phyloP scores from a whole-genome alignment of 768 basidiomycete genomes.

The Phlegmacium glaucopus region DNA sequence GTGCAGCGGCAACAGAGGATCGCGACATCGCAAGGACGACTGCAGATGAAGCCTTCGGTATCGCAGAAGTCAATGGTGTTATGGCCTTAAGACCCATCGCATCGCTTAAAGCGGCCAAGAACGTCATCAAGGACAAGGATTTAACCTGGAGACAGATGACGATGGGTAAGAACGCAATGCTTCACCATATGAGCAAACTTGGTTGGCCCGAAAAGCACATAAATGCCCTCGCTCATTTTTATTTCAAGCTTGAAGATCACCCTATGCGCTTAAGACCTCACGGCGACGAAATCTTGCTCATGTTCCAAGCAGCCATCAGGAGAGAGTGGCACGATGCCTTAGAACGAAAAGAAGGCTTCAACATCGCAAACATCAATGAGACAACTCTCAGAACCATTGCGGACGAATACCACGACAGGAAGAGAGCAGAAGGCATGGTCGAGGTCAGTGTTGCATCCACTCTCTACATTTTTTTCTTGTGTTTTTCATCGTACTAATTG shows the following conservation, averaged over 20 bases:
- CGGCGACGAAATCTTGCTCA: background rate
- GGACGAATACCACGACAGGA: background rate
- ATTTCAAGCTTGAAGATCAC: constrained; percentile 4
- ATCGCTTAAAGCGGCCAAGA: no score
- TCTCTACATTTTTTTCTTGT: background rate
- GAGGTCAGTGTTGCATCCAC: no score
- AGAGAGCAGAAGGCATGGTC: background rate
- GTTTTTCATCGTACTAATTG: background rate
- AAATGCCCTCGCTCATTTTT: background rate
- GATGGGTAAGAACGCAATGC: background rate
- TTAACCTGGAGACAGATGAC: background rate
- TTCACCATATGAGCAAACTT: background rate
- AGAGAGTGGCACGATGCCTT: background rate
- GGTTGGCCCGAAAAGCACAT: background rate
- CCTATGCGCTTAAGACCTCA: constrained; percentile 1
- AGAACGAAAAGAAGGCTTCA: no score
- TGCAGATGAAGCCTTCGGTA: no score
- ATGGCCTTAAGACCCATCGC: no score
- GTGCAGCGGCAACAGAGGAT: no score
- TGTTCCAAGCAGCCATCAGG: background rate
- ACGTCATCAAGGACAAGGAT: no score
- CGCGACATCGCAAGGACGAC: no score
- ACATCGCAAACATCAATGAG: background rate
- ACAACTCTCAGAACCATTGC: background rate
- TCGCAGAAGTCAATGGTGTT: no score